These are phyloP conservation scores for Ophiostoma quercus DNA, from an alignment of 2,329 filamentous ascomycete species.

Conservation along the genomic window DNA sequence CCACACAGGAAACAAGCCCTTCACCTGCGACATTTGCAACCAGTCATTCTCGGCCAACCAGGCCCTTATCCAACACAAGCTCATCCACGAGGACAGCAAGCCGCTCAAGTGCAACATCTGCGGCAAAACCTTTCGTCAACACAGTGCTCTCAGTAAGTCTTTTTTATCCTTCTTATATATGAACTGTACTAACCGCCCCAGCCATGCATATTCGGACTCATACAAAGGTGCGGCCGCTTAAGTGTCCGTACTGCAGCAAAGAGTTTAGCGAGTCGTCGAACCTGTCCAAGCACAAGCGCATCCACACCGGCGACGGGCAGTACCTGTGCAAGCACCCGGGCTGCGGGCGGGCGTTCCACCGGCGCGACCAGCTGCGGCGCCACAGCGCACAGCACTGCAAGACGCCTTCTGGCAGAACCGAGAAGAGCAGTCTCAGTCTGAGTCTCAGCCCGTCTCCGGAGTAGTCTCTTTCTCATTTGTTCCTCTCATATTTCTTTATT, in stretches of 20 bases:
- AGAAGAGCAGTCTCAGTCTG: conserved; percentile 10
- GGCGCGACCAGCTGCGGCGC: conserved; percentile 56
- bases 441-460: not conserved
- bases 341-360: conserved; percentile 54
- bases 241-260: conserved; percentile 54
- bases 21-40: conserved; percentile 51
- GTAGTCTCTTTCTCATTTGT: not conserved
- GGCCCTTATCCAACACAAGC: conserved; percentile 61
- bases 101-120: conserved; percentile 57
- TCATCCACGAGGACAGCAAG: conserved; percentile 61
- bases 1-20: conserved; percentile 60
- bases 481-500: not conserved
- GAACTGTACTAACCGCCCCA: conserved; percentile 29
- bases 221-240: conserved; percentile 58
- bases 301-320: conserved; percentile 50
- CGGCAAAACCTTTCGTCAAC: conserved; percentile 58
- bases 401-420: not conserved
- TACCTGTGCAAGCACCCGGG: conserved; percentile 44
- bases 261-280: conserved; percentile 62
- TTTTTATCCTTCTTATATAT: not conserved
- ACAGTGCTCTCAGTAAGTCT: conserved; percentile 58
- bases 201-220: conserved; percentile 65
- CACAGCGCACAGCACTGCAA: conserved; percentile 43
- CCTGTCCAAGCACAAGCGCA: conserved; percentile 60
- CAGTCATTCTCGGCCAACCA: conserved; percentile 61